A percentile compares a stretch with the other conserved stretches of the same genome.
Evolutionary conservation across 305 asterid genomes (phyloP).

Genomic region (Fraxinus ornus): DNA sequence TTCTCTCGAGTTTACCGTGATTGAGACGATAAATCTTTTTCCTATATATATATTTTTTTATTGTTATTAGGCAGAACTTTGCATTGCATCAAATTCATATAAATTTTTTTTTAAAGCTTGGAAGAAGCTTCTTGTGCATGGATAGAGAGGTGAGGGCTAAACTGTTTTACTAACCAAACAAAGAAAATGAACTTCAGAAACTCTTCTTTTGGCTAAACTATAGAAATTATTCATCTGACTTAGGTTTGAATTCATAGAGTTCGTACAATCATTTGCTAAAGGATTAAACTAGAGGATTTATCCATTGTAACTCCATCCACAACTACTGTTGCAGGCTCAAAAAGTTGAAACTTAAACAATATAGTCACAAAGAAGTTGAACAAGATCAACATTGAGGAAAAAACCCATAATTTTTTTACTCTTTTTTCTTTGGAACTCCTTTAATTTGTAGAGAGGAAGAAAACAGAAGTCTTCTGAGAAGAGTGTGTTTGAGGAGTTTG

Average conservation of each 20-base stretch:
- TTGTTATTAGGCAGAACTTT: neutral
- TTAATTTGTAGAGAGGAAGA: too few relatives aligned
- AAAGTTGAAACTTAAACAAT: too few relatives aligned
- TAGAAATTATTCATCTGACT: neutral
- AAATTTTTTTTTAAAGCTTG: neutral
- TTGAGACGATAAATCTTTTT: constrained; percentile 49
- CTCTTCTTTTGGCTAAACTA: neutral
- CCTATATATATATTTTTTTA: neutral
- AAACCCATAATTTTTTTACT: too few relatives aligned
- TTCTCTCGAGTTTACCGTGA: constrained; percentile 37
- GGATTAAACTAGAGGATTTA: too few relatives aligned
- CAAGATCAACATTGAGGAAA: too few relatives aligned
- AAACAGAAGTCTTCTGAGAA: too few relatives aligned
- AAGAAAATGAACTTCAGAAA: neutral
- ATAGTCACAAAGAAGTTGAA: too few relatives aligned
- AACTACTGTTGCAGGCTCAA: too few relatives aligned
- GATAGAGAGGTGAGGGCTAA: neutral
- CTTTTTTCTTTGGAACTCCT: too few relatives aligned
- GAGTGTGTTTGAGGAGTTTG: too few relatives aligned
- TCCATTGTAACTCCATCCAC: too few relatives aligned
- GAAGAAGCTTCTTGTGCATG: neutral
- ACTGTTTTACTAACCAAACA: neutral
- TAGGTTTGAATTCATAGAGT: neutral
- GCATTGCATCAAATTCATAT: neutral
- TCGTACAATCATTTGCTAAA: too few relatives aligned